Conservation (phyloP, 306 rosid species). For the Medicago truncatula region MtrunA17r5.0-ANR NC_053047.1:5530501-5531000, state of each 20-base stretch:
- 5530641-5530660: slow-evolving; percentile 47
- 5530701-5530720: slow-evolving; percentile 49
- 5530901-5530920: slow-evolving; percentile 14
- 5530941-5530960: slow-evolving; percentile 33
- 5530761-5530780: slow-evolving; percentile 50
- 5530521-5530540: slow-evolving; percentile 86
- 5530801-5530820: slow-evolving; percentile 47
- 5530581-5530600: slow-evolving; percentile 69
- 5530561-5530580: slow-evolving; percentile 47
- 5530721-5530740: slow-evolving; percentile 34
- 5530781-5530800: slow-evolving; percentile 45
- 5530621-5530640: slow-evolving; percentile 20
- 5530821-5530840: slow-evolving; percentile 20
- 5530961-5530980: slow-evolving; percentile 35
- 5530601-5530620: slow-evolving; percentile 51
- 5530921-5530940: slow-evolving; percentile 28
- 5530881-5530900: slow-evolving; percentile 26
- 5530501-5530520: slow-evolving; percentile 77
- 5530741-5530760: slow-evolving; percentile 51
- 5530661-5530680: slow-evolving; percentile 49
- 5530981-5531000: slow-evolving; percentile 40
- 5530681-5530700: slow-evolving; percentile 62
- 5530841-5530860: background rate
- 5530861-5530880: background rate
- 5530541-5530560: slow-evolving; percentile 90